Percentiles rank a stretch among this genome's conserved stretches.
These are phyloP conservation scores for Peronospora tabacina DNA, from an alignment of 352 stramenopile genomes.

Conservation along the genomic window DNA sequence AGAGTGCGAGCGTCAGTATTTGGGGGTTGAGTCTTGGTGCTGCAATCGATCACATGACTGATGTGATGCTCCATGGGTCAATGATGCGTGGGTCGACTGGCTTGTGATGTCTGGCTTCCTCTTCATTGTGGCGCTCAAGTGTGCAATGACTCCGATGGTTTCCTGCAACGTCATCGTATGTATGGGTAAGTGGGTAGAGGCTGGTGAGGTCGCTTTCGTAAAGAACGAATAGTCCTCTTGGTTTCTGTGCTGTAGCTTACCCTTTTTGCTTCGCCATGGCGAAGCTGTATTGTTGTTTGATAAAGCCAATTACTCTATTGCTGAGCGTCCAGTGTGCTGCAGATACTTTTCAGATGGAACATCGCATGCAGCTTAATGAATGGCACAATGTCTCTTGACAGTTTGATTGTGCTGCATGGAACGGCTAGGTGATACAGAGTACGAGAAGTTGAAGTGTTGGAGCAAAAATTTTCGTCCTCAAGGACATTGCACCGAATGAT, in stretches of 20 bases:
- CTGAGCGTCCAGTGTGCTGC: too few species aligned
- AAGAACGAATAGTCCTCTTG: constrained; percentile 37
- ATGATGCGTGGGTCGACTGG: constrained; percentile 32
- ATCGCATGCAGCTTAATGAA: too few species aligned
- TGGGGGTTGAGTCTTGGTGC: constrained; percentile 42
- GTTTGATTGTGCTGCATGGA: too few species aligned
- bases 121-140: constrained; percentile 59
- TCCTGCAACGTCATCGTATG: constrained; percentile 59
- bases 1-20: constrained; percentile 35
- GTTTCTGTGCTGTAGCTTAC: constrained; percentile 41
- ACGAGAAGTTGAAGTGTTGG: too few species aligned
- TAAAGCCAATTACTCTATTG: too few species aligned
- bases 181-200: constrained; percentile 49
- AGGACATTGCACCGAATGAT: constrained; percentile 37
- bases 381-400: too few species aligned
- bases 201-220: constrained; percentile 50
- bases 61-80: constrained; percentile 38
- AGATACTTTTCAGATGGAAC: too few species aligned
- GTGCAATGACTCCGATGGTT: constrained; percentile 58
- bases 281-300: too few species aligned
- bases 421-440: too few species aligned
- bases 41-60: constrained; percentile 36
- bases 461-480: too few species aligned
- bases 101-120: constrained; percentile 50
- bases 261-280: constrained; percentile 20